Evolutionary conservation across 306 rosid species (phyloP), one percentile per base, ranked within the genome.

Genomic region (Bauhinia variegata): DNA sequence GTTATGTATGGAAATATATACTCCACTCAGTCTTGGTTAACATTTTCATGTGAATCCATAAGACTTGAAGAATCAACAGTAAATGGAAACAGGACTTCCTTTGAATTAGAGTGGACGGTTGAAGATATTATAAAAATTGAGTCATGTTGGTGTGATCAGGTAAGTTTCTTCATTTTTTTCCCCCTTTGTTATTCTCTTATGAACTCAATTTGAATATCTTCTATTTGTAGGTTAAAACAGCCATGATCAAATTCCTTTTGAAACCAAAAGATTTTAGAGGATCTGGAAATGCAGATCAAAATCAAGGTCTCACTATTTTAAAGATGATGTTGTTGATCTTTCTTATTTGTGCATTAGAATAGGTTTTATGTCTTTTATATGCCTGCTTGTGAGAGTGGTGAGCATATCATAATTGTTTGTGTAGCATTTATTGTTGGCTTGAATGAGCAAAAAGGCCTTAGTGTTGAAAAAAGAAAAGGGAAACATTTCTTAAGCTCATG

Each of bases 171-270:
- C 2, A 19, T 43, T 39, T 70, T 42, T 60, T 59, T 56, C 28
- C 48, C 53, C 28, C 48, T 53, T 57, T 52, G 41, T 36, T 12
- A 41, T 42, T 80, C 16, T 3, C 61, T 43, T 65, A 39, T 68
- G 28, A 32, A 62, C 69, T 44, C 54, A 42, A 77, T 70, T 61
- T 75, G 14, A 57, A 30, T 42, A 23, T 67, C 70, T 46, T 49
- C 67, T 46, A 28, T 47, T 19, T 79, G 84, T 78, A 87, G 95
- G 85, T 89, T 61, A 83, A 82, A 75, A 82, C 86, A 57, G 89
- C 88, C 60, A 63, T 12, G 42, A 68, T 79, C 65, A 76, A 74
- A 49, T 74, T 87, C 69, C 65, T 50, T 63, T 55, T 87, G 12
- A 65, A 75, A 56, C 55, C 89, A 54, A 82, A 69, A 61, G 73